Evolutionary conservation across 2,329 filamentous ascomycete species (phyloP), one percentile per base, ranked within the genome.

Genomic region (Cercospora sojina): DNA sequence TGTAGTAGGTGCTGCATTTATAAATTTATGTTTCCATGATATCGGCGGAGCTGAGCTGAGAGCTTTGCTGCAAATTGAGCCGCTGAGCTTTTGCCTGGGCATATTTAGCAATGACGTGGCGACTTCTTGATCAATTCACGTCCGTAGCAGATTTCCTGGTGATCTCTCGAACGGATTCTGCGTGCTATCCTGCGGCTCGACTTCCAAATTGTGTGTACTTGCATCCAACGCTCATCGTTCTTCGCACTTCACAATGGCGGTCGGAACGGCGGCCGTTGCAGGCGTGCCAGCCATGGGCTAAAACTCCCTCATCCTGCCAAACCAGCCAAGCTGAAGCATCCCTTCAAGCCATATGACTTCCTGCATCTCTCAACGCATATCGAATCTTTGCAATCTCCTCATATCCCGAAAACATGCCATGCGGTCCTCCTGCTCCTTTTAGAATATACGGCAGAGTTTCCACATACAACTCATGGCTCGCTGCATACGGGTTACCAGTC

Each of bases 371-470:
- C 41, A 64, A 35, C 18, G 62, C 62, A 18, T 47, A 49, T 12
- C 62, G 25, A 32, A 66, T 66, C 53, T 66, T 66, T 2, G 38
- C 41, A 35, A 66, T 66, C 59, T 66, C 64, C 32, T 63, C 59
- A 41, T 63, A 66, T 12, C 64, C 64, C 12, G 64, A 43, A n/a
- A 55, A 66, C 53, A 63, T 59, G 18, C 64, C 59, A 59, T 58
- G 31, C 43, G 64, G 64, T 12, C 64, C 64, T 63, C 64, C 64
- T 25, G 64, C 53, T 12, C 59, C 59, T 43, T 59, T 59, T 4
- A 66, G 18, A 23, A 70, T 66, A 51, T 68, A 70, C 41, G 68
- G 64, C 58, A 67, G 59, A 5, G 62, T 65, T 27, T 70, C 68
- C 41, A 68, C 58, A 13, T 70, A 70, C 27, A 70, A 38, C 51